Evolutionary conservation across 1,284 basidiomycete genomes (phyloP).

Genomic region (Polyporus tsugae): DNA sequence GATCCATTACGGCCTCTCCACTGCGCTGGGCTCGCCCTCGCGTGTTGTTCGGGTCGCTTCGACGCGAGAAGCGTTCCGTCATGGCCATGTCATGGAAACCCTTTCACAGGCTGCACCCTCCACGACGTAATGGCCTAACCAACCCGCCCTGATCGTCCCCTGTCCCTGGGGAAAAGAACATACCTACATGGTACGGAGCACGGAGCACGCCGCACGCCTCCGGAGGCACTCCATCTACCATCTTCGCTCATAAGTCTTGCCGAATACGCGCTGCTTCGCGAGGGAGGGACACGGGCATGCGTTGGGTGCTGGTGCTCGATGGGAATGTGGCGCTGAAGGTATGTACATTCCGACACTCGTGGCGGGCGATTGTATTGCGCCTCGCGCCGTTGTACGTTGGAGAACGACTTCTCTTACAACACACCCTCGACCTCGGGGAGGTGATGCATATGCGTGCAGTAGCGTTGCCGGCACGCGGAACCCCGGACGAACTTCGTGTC

Average conservation of each 20-base stretch:
- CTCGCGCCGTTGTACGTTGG: not conserved
- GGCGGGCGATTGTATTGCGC: not conserved
- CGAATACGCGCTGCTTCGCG: not conserved
- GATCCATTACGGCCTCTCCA: not conserved
- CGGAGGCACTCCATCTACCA: not conserved
- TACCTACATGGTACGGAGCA: not conserved
- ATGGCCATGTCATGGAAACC: slow-evolving; percentile 11
- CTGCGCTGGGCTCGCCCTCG: not conserved
- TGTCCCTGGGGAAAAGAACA: not conserved
- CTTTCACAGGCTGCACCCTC: not conserved
- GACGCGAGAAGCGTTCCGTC: not conserved
- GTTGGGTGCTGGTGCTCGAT: not conserved
- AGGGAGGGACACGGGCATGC: not conserved
- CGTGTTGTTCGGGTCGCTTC: too few relatives aligned
- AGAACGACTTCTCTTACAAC: not conserved
- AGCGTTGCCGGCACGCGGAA: not conserved
- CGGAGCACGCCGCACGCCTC: not conserved
- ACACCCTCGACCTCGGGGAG: not conserved
- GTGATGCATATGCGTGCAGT: not conserved
- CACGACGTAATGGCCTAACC: not conserved
- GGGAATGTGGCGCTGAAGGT: not conserved
- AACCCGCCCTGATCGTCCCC: not conserved
- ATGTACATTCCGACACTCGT: slow-evolving; percentile 7
- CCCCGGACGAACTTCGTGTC: not conserved
- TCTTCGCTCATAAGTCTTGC: not conserved